A percentile compares a stretch with the other conserved stretches of the same genome.
These are phyloP conservation scores for Xerocomellus intermedius DNA, from an alignment of 768 basidiomycete genomes.

Conservation along the genomic window DNA sequence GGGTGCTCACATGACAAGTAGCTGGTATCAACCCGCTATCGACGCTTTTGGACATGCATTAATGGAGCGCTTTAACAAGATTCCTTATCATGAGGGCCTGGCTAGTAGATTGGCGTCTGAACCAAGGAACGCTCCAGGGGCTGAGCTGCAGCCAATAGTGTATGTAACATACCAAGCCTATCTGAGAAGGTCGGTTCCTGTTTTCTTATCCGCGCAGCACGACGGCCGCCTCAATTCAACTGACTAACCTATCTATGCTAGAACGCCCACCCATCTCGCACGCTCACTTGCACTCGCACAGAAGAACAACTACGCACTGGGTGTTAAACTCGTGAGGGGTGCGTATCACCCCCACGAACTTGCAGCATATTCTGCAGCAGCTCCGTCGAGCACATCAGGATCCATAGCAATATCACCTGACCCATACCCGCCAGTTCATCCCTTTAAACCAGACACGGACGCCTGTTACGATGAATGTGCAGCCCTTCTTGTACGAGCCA, in stretches of 20 bases:
- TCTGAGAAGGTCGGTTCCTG: constrained; percentile 55
- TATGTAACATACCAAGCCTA: constrained; percentile 92
- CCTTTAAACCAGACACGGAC: constrained; percentile 69
- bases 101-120: constrained; percentile 2
- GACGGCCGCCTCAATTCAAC: neutral
- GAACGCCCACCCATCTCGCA: constrained; percentile 67
- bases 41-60: constrained; percentile 76
- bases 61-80: constrained; percentile 73
- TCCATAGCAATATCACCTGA: constrained; percentile 56
- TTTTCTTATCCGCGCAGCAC: neutral
- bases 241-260: constrained; percentile 23
- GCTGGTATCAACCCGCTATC: constrained; percentile 74
- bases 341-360: constrained; percentile 85
- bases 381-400: constrained; percentile 19
- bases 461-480: constrained; percentile 66
- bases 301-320: constrained; percentile 66
- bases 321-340: constrained; percentile 90
- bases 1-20: constrained; percentile 22
- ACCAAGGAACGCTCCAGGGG: neutral
- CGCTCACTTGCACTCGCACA: constrained; percentile 66
- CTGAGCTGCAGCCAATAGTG: constrained; percentile 62
- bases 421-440: constrained; percentile 64
- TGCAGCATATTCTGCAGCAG: constrained; percentile 36
- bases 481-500: constrained; percentile 49
- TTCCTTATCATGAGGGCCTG: constrained; percentile 13